Conservation (phyloP, 140 eudicot genomes). For the Anethum foeniculum region DNA sequence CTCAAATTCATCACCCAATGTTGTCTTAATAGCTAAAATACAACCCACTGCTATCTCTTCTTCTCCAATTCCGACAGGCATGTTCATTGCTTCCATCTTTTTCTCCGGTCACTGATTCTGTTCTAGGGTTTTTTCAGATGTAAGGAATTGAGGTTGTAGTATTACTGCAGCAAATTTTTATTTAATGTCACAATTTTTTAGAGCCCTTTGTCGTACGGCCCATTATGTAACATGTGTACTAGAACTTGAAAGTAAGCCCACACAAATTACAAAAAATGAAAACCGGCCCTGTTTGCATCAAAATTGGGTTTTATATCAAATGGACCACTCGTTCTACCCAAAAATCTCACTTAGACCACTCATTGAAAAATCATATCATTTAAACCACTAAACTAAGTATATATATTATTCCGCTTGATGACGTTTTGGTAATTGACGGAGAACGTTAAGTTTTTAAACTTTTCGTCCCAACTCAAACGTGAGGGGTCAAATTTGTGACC, state of each 20-base stretch:
- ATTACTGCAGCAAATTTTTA: background rate
- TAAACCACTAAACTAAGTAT: no score
- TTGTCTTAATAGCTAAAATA: slow-evolving; percentile 67
- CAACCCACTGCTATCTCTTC: slow-evolving; percentile 92
- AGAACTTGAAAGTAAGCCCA: background rate
- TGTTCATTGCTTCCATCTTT: slow-evolving; percentile 11
- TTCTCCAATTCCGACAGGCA: slow-evolving; percentile 15
- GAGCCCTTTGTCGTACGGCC: background rate
- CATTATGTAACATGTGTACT: background rate
- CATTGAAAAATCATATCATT: no score
- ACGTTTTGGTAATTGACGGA: no score
- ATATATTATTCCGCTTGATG: no score
- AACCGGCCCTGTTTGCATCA: no score
- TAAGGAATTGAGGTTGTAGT: background rate
- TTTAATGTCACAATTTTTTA: no score
- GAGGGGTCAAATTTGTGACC: no score
- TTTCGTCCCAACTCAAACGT: no score
- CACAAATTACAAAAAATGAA: background rate
- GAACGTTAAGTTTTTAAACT: no score
- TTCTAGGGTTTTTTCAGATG: background rate
- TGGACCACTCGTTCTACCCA: no score
- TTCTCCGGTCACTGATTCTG: background rate
- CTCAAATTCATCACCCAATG: slow-evolving; percentile 81
- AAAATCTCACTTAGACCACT: no score
- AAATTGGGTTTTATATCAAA: no score